Percentiles rank a stretch among this genome's conserved stretches.
phyloP scores from a whole-genome alignment of 2,329 filamentous ascomycete genomes.

The Colletotrichum noveboracense region DNA sequence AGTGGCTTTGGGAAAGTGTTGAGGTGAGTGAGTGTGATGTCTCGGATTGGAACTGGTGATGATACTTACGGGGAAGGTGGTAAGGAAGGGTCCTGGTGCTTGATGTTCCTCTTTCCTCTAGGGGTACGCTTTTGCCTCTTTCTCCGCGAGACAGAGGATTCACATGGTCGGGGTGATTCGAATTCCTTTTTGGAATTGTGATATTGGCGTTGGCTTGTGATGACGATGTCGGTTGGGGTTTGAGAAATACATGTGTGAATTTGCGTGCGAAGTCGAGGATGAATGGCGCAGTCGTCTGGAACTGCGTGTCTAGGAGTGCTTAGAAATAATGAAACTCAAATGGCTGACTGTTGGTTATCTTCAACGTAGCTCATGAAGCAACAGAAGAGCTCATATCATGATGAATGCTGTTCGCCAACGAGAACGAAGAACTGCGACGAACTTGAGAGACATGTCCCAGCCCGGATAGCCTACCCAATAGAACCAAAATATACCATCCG shows the following conservation, averaged over 20 bases:
- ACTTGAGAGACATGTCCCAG: not conserved
- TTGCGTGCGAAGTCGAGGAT: not conserved
- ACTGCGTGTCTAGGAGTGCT: not conserved
- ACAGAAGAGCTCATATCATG: not conserved
- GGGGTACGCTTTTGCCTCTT: not conserved
- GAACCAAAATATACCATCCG: fast-evolving
- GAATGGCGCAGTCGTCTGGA: not conserved
- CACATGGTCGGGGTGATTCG: not conserved
- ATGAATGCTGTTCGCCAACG: not conserved
- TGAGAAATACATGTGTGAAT: not conserved
- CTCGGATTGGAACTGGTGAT: not conserved
- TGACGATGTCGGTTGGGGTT: not conserved
- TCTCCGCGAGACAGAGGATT: not conserved
- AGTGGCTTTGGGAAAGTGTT: not conserved
- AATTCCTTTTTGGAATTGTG: not conserved
- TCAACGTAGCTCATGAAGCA: fast-evolving
- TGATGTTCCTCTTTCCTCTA: not conserved
- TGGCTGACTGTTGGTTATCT: not conserved
- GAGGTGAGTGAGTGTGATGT: not conserved
- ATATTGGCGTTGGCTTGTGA: not conserved
- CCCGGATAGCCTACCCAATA: not conserved
- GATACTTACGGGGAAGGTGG: not conserved
- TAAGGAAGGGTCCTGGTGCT: not conserved
- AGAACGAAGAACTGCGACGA: not conserved
- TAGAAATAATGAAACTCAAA: not conserved